Base-by-base conservation (phyloP, 441 rosid species). In the Hura crepitans region DNA sequence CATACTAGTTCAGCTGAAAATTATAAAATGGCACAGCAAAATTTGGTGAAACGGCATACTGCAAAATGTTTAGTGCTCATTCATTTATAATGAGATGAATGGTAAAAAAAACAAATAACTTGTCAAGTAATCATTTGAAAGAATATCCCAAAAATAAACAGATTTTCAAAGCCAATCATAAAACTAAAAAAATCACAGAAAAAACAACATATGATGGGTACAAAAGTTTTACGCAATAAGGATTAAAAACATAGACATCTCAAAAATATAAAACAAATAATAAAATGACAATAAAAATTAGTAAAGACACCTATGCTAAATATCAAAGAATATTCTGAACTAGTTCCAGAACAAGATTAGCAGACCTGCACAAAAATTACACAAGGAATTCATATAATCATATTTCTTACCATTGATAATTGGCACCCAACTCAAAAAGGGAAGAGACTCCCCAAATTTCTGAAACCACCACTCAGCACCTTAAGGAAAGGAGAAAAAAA, bases 391-490 rank as follows among this genome's bases (percentile, higher is more conserved):
- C n/a, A n/a, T n/a, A n/a, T n/a, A n/a, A n/a, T n/a, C 30, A 43
- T 31, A 50, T 4, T 62, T 2, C 80, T 82, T 85, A 92, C 99
- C 93, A 50, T 76, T 85, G 35, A 92, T 35, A 65, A 82, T 62
- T 8, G 98, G 97, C 69, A 95, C 87, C 99, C 98, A 95, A 76
- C 86, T 84, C 25, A 95, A 55, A 62, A 88, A 75, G 42, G 89
- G 87, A n/a, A 95, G 17, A n/a, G 98, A 86, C 68, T 82, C 70
- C 28, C 89, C 92, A 65, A 90, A 81, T 22, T 74, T 72, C 74
- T 85, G 96, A 65, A 51, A 81, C 99, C 99, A 95, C 98, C 99
- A 95, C 76, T 88, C 89, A 33, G 97, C 93, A 74, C 99, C 99
- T 95, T 65, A 10, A 76, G 46, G 33, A 42, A 49, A 43, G 37